Conservation (phyloP, 2,329 filamentous ascomycete species). For the Sclerotinia borealis region DNA sequence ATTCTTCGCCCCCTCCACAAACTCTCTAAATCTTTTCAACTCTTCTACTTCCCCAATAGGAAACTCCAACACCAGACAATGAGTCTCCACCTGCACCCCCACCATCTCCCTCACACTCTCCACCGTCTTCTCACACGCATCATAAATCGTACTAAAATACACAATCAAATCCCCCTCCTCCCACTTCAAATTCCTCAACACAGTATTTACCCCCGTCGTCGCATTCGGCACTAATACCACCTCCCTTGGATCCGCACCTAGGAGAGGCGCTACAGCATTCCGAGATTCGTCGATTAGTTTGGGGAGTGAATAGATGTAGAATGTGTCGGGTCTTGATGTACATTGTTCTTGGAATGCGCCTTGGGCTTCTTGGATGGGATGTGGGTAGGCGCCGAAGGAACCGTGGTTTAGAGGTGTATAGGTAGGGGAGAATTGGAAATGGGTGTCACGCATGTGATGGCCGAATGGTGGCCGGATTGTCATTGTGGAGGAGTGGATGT, state of each 20-base stretch:
- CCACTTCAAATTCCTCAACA: constrained; percentile 67
- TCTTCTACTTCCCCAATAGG: constrained; percentile 56
- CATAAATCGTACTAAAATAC: constrained; percentile 74
- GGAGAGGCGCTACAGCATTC: constrained; percentile 53
- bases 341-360: constrained; percentile 55
- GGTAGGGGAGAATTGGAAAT: constrained; percentile 24
- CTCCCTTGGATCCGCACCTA: constrained; percentile 59
- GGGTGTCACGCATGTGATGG: constrained; percentile 18
- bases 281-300: constrained; percentile 58
- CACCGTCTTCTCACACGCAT: constrained; percentile 67
- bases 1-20: not conserved
- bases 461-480: constrained; percentile 21
- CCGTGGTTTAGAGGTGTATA: constrained; percentile 39
- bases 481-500: not conserved
- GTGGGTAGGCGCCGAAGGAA: constrained; percentile 74
- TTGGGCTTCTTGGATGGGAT: constrained; percentile 54
- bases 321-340: constrained; percentile 66
- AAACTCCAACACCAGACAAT: constrained; percentile 53
- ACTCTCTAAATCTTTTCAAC: not conserved
- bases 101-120: constrained; percentile 47
- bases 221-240: constrained; percentile 77
- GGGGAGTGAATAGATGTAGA: constrained; percentile 64
- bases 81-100: constrained; percentile 7
- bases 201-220: constrained; percentile 68
- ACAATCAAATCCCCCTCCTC: constrained; percentile 63